Base-by-base conservation (phyloP, 2,329 filamentous ascomycete genomes). In the Clarireedia hainanense region DNA sequence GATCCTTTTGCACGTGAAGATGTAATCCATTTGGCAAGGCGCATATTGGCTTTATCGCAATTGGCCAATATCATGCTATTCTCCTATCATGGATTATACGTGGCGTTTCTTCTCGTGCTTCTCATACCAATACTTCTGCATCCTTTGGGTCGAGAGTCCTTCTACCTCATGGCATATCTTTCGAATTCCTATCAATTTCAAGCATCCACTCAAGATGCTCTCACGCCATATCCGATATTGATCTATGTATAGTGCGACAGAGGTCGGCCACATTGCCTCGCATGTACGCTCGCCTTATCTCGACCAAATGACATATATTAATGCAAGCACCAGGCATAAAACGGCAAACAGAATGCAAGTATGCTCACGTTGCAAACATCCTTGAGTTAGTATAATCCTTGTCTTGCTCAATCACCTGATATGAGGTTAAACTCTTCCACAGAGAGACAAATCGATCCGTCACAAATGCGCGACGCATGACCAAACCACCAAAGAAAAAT, bases 301-400 rank as follows among this genome's bases (percentile, higher is more conserved):
- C 10, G 26, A 45, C 47, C 61, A 45, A 63, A 52, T 43, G 34
- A 30, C 3, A 17, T 20, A 47, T 50, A 24, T 50, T 55, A 52
- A 49, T 57, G 58, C 64, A 40, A 71, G 63, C 75, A 70, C 7
- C 23, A 77, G 86, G 86, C 69, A 84, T 89, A 65, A 91, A 91
- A 71, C 77, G 88, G 46, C 86, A 90, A 68, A 88, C 86, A 0
- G 77, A 81, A 61, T 92, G 88, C 72, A 80, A 78, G 70, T 91
- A 91, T 73, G 88, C 86, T 0, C 80, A 83, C 50, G 84, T 90
- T 30, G 88, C 88, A 47, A 89, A 90, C 67, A 73, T 91, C 40
- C 80, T 91, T 45, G 86, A 89, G 84, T 88, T 74, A 71, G 82
- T 75, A 23, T 27, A 26, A 55, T 51, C 14, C n/a, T 54, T 47